Evolutionary conservation across 441 rosid genomes (phyloP), one percentile per base, ranked within the genome.

Genomic region (Jatropha multifida): DNA sequence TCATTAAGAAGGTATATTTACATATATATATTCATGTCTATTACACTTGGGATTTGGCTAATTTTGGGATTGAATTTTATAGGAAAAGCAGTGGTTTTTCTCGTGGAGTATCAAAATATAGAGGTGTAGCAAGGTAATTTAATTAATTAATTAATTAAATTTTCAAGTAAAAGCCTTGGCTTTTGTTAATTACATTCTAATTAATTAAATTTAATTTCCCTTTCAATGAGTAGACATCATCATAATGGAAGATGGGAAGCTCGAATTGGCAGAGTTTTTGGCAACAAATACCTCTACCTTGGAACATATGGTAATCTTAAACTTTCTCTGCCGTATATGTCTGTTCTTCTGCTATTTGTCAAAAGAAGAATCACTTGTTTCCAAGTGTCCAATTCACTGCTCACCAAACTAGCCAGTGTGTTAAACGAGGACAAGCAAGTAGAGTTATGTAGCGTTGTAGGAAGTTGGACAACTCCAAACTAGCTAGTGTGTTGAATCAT

Each of bases 171-270:
- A 54, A 54, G 10, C 20, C 14, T 17, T 5, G 58, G 58, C 20
- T 18, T 44, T 44, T 54, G 20, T 54, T 54, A 15, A 6, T 70
- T 3, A 26, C 7, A 44, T 60, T 60, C 15, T 61, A 12, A 13
- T 70, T 61, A 14, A 6, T 70, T 3, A 26, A 2, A 18, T 38
- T 32, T 38, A 41, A 20, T 64, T 49, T 32, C 17, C 7, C 26
- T 44, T 54, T 73, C 41, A 41, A 65, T 68, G 40, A 74, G 72
- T 88, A 95, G 97, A 81, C 99, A 95, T 80, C 99, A 95, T 75
- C 99, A 93, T 61, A 93, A 93, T 79, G 99, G 99, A 26, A 88
- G 94, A 79, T 95, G 98, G 98, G 99, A 93, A 80, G 99, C 97
- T 78, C 81, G 97, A 65, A 94, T 94, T 76, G 97, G 99, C 14